A percentile compares a stretch with the other conserved stretches of the same genome.
These are phyloP conservation scores for Dictyostelium discoideum DNA, from an alignment of 78 protist genomes.

Conservation along the genomic window DNA sequence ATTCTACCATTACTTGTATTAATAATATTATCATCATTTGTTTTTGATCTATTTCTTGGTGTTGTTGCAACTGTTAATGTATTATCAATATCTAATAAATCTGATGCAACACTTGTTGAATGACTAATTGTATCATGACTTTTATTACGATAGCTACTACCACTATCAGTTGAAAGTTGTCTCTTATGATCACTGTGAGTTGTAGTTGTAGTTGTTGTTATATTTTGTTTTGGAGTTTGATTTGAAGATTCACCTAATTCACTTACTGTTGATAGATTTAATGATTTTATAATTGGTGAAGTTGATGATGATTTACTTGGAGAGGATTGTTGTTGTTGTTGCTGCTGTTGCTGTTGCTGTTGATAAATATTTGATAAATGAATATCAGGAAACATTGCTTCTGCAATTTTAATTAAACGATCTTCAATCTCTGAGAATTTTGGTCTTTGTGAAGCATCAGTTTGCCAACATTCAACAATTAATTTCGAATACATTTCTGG, in stretches of 20 bases:
- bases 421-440: constrained; percentile 69
- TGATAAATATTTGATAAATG: not conserved
- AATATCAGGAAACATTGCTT: constrained; percentile 50
- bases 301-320: constrained; percentile 28
- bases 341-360: not conserved
- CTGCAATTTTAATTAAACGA: constrained; percentile 7
- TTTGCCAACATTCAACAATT: constrained; percentile 80
- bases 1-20: not conserved
- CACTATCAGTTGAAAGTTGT: constrained; percentile 4
- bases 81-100: constrained; percentile 22
- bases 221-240: not conserved
- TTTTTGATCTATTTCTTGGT: constrained; percentile 23
- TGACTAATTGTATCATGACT: constrained; percentile 7
- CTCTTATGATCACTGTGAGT: not conserved
- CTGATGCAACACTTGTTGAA: not conserved
- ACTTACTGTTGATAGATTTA: not conserved
- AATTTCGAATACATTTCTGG: constrained; percentile 35
- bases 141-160: constrained; percentile 8
- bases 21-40: not conserved
- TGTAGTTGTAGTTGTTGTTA: not conserved
- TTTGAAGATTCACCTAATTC: not conserved
- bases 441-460: constrained; percentile 63
- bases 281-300: not conserved
- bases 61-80: not conserved
- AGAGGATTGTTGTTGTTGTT: not conserved